These are phyloP conservation scores for Talaromyces amestolkiae DNA, from an alignment of 2,329 filamentous ascomycete species.

Conservation along the genomic window DNA sequence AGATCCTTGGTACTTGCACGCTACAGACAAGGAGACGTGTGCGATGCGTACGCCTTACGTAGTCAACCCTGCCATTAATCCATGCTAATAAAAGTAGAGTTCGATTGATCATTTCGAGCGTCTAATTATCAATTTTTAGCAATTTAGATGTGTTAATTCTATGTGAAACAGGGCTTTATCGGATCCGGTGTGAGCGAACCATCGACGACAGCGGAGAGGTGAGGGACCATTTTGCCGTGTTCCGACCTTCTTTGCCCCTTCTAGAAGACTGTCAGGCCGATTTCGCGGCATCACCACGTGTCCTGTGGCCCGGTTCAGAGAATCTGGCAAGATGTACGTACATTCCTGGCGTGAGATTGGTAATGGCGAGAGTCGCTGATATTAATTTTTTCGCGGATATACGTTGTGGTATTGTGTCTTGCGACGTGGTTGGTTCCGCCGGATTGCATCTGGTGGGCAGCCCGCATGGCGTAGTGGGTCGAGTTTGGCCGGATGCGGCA, in stretches of 20 bases:
- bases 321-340: background rate
- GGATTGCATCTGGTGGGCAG: background rate
- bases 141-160: background rate
- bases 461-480: background rate
- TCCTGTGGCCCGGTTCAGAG: background rate
- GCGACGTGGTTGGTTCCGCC: background rate
- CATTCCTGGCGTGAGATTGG: background rate
- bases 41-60: background rate
- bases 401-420: background rate
- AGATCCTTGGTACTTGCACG: background rate
- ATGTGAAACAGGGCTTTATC: background rate
- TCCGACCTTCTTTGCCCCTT: background rate
- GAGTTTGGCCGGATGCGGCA: background rate
- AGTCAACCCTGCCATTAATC: background rate
- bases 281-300: conserved; percentile 4
- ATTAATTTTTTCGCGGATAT: background rate
- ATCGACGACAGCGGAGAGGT: background rate
- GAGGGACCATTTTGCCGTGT: background rate
- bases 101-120: background rate
- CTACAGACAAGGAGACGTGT: background rate
- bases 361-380: background rate
- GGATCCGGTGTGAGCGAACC: background rate
- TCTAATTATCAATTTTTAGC: background rate
- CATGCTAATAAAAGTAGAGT: background rate
- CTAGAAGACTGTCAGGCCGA: conserved; percentile 3